phyloP scores from a whole-genome alignment of 2,329 filamentous ascomycete genomes.

The Trichoderma oligosporum region DNA sequence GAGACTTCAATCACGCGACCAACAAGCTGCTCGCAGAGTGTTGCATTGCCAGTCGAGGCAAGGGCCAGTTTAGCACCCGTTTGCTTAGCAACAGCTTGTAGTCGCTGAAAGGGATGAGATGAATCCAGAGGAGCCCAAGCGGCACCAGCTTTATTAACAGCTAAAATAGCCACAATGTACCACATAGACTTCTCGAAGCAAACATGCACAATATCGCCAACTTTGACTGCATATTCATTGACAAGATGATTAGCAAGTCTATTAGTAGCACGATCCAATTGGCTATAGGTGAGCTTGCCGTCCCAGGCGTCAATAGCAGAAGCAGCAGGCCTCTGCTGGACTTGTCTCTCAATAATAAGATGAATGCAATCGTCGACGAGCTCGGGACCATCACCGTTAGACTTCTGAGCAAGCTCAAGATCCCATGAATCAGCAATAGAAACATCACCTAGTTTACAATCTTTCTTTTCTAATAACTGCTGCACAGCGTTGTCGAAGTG shows the following conservation, averaged over 20 bases:
- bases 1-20: conserved; percentile 9
- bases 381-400: not conserved
- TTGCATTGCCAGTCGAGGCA: not conserved
- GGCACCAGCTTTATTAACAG: conserved; percentile 17
- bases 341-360: conserved; percentile 9
- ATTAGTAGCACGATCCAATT: conserved; percentile 20
- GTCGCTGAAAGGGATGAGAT: conserved; percentile 8
- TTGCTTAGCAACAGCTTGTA: not conserved
- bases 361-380: conserved; percentile 17
- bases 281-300: conserved; percentile 21
- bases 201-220: conserved; percentile 16
- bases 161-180: conserved; percentile 19
- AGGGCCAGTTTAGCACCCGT: conserved; percentile 4
- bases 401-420: conserved; percentile 4
- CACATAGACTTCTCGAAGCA: conserved; percentile 23
- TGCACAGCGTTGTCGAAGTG: conserved; percentile 7
- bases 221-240: not conserved
- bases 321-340: not conserved
- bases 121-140: conserved; percentile 21
- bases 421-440: not conserved
- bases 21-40: not conserved
- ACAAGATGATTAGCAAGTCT: conserved; percentile 20
- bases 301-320: conserved; percentile 24
- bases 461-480: not conserved
- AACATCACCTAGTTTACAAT: not conserved